Percentiles rank a stretch among this genome's conserved stretches.
These are phyloP conservation scores for Prinsepia uniflora DNA, from an alignment of 306 rosid genomes.

Conservation along the genomic window DNA sequence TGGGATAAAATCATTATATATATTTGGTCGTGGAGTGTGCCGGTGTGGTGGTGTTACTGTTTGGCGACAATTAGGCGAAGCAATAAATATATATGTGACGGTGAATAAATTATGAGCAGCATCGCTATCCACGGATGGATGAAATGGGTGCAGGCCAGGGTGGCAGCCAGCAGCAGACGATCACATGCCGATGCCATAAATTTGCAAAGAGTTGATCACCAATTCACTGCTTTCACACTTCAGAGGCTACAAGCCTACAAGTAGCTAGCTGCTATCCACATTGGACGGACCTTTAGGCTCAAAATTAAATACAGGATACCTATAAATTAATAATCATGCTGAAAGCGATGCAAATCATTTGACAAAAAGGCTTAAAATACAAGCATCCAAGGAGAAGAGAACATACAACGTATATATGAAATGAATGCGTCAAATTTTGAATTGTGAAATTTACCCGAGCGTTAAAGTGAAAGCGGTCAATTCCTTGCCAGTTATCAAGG, in stretches of 20 bases:
- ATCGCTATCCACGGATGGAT: no score
- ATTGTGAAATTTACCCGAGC: constrained; percentile 48
- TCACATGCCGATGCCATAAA: not conserved
- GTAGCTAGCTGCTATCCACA: not conserved
- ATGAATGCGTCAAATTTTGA: not conserved
- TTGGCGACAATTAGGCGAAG: no score
- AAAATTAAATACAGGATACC: no score
- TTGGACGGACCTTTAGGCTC: not conserved
- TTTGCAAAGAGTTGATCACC: constrained; percentile 12
- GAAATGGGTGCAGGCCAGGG: not conserved
- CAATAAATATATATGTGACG: not conserved
- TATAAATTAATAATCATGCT: no score
- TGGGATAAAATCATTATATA: no score
- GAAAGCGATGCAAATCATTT: no score
- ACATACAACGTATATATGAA: not conserved
- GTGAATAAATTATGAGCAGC: no score
- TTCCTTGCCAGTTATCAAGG: constrained; percentile 85
- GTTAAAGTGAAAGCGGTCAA: constrained; percentile 84
- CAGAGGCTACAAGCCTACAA: no score
- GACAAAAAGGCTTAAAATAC: no score
- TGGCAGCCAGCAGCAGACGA: not conserved
- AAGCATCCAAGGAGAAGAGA: no score
- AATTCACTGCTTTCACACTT: not conserved
- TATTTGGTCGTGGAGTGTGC: no score
- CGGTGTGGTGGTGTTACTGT: no score